Evolutionary conservation across 2,329 filamentous ascomycete genomes (phyloP).

Genomic region (Chaetomiaceae sp.): DNA sequence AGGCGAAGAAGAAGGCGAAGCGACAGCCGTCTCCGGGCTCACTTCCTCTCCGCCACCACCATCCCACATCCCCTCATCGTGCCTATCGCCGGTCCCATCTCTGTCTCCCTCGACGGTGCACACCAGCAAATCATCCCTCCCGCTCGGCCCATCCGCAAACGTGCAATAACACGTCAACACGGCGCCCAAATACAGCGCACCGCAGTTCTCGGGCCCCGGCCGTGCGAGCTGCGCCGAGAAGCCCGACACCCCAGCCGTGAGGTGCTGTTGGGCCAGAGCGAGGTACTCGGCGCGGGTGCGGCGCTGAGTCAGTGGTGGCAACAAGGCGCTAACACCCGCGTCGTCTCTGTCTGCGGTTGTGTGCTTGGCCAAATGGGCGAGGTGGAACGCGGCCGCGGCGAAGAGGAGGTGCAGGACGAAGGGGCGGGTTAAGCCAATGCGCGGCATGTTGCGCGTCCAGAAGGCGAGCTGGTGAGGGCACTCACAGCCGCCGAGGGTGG

Average conservation of each 20-base stretch:
- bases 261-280: slow-evolving; percentile 6
- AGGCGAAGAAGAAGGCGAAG: too few relatives aligned
- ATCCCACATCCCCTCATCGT: not conserved
- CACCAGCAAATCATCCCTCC: slow-evolving; percentile 2
- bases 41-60: not conserved
- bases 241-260: slow-evolving; percentile 10
- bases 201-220: slow-evolving; percentile 9
- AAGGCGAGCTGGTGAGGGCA: slow-evolving; percentile 18
- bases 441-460: slow-evolving; percentile 16
- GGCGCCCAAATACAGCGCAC: slow-evolving; percentile 5
- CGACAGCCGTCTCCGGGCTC: not conserved
- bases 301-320: not conserved
- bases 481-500: slow-evolving; percentile 17
- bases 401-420: slow-evolving; percentile 27
- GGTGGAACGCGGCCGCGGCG: slow-evolving; percentile 24
- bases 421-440: slow-evolving; percentile 25
- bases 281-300: slow-evolving; percentile 1
- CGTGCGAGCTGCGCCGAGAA: slow-evolving; percentile 9
- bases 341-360: not conserved
- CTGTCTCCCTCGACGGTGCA: not conserved
- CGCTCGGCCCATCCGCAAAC: slow-evolving; percentile 1
- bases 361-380: slow-evolving; percentile 10
- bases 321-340: not conserved
- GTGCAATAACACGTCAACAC: slow-evolving; percentile 4
- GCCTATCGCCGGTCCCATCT: too few relatives aligned